Evolutionary conservation across 495 filamentous ascomycete species (phyloP), one percentile per base, ranked within the genome.

Genomic region (Poronia punctata): DNA sequence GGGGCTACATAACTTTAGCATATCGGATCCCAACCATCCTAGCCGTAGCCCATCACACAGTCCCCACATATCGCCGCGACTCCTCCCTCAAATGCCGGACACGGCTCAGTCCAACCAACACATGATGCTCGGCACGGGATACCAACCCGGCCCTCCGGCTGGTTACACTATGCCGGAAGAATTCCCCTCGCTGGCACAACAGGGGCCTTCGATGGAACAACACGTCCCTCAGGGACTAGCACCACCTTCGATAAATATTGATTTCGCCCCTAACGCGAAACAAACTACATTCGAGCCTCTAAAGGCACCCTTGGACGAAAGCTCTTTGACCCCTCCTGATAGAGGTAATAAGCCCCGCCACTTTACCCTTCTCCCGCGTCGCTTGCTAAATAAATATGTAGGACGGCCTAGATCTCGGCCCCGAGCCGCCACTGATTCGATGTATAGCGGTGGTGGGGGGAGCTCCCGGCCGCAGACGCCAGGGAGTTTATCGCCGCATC

Each of bases 211-310:
- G 36, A 65, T 64, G 28, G 82, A 83, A 31, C 55, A 53, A 27
- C 32, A 34, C 7, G 75, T 83, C 50, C 77, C 78, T 7, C 80
- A 82, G 24, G 78, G 84, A 46, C 85, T 88, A 68, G 80, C 80
- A 5, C 84, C 88, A 23, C 87, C 87, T 0, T 84, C 88, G 28
- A 96, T 98, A 57, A 92, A 88, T 53, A 87, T 98, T 49, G 82
- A 94, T 57, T 87, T 87, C 59, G 92, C 90, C 4, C 90, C 90
- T 16, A 65, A 70, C 12, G 75, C 86, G 8, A 68, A 74, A 33
- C 81, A 77, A 51, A 75, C 68, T 16, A 80, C 73, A 35, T 87
- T 93, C 50, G 83, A 85, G 33, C 79, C 76, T 27, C 66, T 72
- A 10, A 88, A 84, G 49, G 67, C 72, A 33, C 57, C 64, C 10